A percentile compares a stretch with the other conserved stretches of the same genome.
Conservation (phyloP, 257 asterid species). For the Nicotiana noctiflora region DNA sequence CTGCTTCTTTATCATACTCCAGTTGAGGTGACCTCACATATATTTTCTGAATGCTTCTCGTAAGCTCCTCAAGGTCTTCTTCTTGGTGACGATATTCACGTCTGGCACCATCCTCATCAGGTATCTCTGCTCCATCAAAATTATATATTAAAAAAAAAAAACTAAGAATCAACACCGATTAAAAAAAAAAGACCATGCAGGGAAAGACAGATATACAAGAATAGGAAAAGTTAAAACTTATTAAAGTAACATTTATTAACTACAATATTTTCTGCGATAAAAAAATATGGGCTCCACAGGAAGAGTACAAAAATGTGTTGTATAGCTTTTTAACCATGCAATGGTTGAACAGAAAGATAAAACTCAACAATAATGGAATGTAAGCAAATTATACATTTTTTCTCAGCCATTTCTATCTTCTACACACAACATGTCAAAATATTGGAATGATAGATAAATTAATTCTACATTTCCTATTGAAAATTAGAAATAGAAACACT, state of each 20-base stretch:
- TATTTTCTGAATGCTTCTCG: slow-evolving; percentile 64
- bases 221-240: not conserved
- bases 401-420: too few relatives aligned
- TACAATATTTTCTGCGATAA: not conserved
- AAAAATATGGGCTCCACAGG: not conserved
- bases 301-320: too few relatives aligned
- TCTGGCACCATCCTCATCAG: slow-evolving; percentile 57
- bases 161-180: slow-evolving; percentile 5
- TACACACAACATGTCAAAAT: too few relatives aligned
- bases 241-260: not conserved
- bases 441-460: too few relatives aligned
- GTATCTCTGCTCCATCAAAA: slow-evolving; percentile 15
- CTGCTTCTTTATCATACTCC: slow-evolving; percentile 85
- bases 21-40: slow-evolving; percentile 55
- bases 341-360: too few relatives aligned
- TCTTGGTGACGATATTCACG: slow-evolving; percentile 67
- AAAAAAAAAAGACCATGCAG: not conserved
- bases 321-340: too few relatives aligned
- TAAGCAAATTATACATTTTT: too few relatives aligned
- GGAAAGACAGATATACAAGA: not conserved
- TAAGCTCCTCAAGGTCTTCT: slow-evolving; percentile 71
- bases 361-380: too few relatives aligned
- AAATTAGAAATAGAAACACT: too few relatives aligned
- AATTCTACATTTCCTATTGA: too few relatives aligned
- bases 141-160: slow-evolving; percentile 8